Conservation (phyloP, 345 rosid genomes). For the Capsella bursapastoris region DNA sequence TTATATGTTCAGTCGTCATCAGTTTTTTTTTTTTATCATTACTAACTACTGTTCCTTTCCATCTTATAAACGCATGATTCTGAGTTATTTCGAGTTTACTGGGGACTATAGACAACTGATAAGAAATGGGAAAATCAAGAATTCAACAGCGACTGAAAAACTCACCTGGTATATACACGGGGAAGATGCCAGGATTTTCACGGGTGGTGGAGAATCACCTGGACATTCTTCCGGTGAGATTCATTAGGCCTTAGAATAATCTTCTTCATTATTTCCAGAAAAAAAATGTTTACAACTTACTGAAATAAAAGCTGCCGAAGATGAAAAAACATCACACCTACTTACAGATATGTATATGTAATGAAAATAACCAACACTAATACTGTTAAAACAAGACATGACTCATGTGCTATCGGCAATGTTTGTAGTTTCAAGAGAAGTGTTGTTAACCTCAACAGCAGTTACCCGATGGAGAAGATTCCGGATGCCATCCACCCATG, state of each 20-base stretch:
- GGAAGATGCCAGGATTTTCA: slow-evolving; percentile 8
- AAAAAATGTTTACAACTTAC: slow-evolving; percentile 30
- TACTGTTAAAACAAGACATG: slow-evolving; percentile 20
- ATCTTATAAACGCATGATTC: slow-evolving; percentile 30
- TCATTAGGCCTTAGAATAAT: slow-evolving; percentile 15
- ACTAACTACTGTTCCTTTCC: slow-evolving; percentile 38
- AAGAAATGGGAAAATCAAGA: slow-evolving; percentile 27
- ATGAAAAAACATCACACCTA: neutral
- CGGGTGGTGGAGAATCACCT: slow-evolving; percentile 12
- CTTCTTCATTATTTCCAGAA: slow-evolving; percentile 22
- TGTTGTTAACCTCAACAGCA: slow-evolving; percentile 50
- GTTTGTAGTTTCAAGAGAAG: slow-evolving; percentile 58
- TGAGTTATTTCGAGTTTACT: slow-evolving; percentile 31
- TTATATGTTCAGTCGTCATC: slow-evolving; percentile 4
- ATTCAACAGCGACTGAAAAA: slow-evolving; percentile 12
- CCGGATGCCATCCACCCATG: slow-evolving; percentile 77
- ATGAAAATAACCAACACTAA: slow-evolving; percentile 8
- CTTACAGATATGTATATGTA: slow-evolving; percentile 17
- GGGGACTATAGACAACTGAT: slow-evolving; percentile 35
- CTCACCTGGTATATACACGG: slow-evolving; percentile 10
- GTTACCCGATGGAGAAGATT: slow-evolving; percentile 66
- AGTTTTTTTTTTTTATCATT: neutral
- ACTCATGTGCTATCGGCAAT: slow-evolving; percentile 45
- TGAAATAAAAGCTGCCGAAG: neutral
- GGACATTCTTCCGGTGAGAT: slow-evolving; percentile 34